Evolutionary conservation across 441 rosid genomes (phyloP).

Genomic region (Syzygium malaccense): DNA sequence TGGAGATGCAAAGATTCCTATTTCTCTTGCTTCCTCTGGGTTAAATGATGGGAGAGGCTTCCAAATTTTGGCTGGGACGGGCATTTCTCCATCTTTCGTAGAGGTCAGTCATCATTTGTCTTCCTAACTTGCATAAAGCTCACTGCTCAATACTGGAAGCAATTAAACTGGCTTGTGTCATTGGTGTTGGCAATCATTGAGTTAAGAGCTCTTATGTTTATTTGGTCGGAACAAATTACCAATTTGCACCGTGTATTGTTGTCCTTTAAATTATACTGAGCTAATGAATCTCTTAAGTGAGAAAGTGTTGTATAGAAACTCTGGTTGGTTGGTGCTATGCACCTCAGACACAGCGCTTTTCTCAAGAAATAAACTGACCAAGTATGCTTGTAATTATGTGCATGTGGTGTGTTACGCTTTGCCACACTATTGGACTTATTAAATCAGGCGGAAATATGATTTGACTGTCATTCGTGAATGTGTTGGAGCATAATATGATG

Average conservation of each 20-base stretch:
- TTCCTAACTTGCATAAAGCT: neutral
- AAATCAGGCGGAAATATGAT: neutral
- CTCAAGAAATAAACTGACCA: neutral
- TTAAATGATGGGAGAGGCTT: constrained; percentile 1
- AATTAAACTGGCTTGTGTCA: neutral
- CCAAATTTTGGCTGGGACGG: constrained; percentile 8
- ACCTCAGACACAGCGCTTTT: neutral
- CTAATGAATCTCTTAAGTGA: neutral
- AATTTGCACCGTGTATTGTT: neutral
- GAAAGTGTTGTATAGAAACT: neutral
- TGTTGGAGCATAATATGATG: neutral
- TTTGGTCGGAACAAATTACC: neutral
- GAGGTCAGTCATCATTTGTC: constrained; percentile 26
- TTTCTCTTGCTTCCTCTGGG: constrained; percentile 14
- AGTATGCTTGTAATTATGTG: neutral
- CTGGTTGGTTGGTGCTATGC: neutral
- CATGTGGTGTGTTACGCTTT: neutral
- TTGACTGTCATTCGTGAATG: neutral
- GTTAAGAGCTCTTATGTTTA: neutral
- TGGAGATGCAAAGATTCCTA: constrained; percentile 2
- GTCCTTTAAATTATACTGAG: neutral
- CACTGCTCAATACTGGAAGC: neutral
- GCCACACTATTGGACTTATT: neutral
- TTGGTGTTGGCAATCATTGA: neutral
- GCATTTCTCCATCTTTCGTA: constrained; percentile 11